phyloP scores from a whole-genome alignment of 2,329 filamentous ascomycete species.

The Lasiodiplodia hormozganensis region DNA sequence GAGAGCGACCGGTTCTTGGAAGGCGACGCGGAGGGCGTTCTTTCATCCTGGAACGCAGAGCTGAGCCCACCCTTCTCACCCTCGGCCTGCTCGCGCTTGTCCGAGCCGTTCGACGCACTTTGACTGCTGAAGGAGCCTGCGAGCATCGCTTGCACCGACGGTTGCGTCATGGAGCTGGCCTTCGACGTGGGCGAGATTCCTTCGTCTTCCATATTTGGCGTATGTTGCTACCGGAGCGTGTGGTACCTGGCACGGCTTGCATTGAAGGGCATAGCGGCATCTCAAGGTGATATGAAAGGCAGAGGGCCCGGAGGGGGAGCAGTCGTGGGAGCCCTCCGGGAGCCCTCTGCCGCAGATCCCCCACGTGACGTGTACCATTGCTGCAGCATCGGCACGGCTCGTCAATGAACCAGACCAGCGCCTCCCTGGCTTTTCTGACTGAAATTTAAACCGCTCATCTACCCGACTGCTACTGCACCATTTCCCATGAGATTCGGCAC shows the following conservation, averaged over 20 bases:
- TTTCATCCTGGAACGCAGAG: slow-evolving; percentile 28
- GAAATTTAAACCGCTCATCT: slow-evolving; percentile 11
- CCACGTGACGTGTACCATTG: slow-evolving; percentile 25
- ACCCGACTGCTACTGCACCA: not conserved
- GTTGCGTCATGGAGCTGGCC: slow-evolving; percentile 27
- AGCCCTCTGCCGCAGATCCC: slow-evolving; percentile 25
- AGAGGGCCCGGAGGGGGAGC: slow-evolving; percentile 27
- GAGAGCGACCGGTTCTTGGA: slow-evolving; percentile 54
- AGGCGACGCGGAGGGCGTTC: slow-evolving; percentile 45
- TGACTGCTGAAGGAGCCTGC: slow-evolving; percentile 23
- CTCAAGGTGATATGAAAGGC: slow-evolving; percentile 26
- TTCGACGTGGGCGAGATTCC: slow-evolving; percentile 25
- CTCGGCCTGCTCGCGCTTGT: slow-evolving; percentile 15
- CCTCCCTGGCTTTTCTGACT: not conserved
- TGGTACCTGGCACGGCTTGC: slow-evolving; percentile 11
- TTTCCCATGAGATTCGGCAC: slow-evolving; percentile 11
- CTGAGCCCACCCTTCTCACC: slow-evolving; percentile 23
- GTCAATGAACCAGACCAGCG: slow-evolving; percentile 10
- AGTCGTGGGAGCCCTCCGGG: slow-evolving; percentile 24
- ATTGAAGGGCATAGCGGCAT: slow-evolving; percentile 28
- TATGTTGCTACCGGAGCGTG: slow-evolving; percentile 16
- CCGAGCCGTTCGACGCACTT: slow-evolving; percentile 2
- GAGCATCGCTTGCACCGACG: slow-evolving; percentile 22
- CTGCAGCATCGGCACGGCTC: slow-evolving; percentile 5
- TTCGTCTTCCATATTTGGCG: slow-evolving; percentile 24